A percentile compares a stretch with the other conserved stretches of the same genome.
These are phyloP conservation scores for Pythium vanterpoolii DNA, from an alignment of 352 stramenopile genomes.

Conservation along the genomic window DNA sequence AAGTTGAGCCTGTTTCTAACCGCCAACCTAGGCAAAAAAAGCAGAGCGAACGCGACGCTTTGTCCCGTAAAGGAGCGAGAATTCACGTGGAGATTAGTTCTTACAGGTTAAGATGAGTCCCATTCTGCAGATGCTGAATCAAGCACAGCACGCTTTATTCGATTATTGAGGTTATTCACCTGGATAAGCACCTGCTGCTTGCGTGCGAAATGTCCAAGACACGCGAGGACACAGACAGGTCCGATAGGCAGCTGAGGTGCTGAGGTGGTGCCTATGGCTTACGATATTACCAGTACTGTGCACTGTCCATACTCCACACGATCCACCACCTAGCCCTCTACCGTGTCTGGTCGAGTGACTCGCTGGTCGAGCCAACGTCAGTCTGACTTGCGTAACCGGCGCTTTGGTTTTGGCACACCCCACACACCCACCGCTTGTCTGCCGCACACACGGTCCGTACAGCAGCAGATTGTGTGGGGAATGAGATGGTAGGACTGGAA, in stretches of 20 bases:
- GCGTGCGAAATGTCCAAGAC: constrained; percentile 16
- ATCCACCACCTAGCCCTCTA: too few relatives aligned
- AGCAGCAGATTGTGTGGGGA: too few relatives aligned
- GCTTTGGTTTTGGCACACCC: too few relatives aligned
- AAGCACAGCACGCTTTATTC: constrained; percentile 9
- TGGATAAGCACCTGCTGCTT: constrained; percentile 4
- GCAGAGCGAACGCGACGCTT: constrained; percentile 8
- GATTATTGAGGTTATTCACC: constrained; percentile 5
- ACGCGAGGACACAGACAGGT: constrained; percentile 14
- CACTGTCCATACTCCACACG: too few relatives aligned
- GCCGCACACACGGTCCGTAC: too few relatives aligned
- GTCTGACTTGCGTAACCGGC: too few relatives aligned
- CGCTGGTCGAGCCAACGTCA: too few relatives aligned
- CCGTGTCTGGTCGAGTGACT: too few relatives aligned
- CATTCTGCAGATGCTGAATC: background rate
- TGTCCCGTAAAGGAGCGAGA: constrained; percentile 10
- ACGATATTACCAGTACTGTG: too few relatives aligned
- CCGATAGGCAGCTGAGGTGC: constrained; percentile 22
- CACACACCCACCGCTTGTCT: too few relatives aligned
- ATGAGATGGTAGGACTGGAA: too few relatives aligned
- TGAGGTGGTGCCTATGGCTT: too few relatives aligned
- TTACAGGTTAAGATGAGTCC: constrained; percentile 9
- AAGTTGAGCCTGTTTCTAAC: constrained; percentile 9
- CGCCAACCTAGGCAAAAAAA: background rate
- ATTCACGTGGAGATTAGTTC: constrained; percentile 8